Conservation (phyloP, 345 rosid genomes). For the Syzygium aqueum region DNA sequence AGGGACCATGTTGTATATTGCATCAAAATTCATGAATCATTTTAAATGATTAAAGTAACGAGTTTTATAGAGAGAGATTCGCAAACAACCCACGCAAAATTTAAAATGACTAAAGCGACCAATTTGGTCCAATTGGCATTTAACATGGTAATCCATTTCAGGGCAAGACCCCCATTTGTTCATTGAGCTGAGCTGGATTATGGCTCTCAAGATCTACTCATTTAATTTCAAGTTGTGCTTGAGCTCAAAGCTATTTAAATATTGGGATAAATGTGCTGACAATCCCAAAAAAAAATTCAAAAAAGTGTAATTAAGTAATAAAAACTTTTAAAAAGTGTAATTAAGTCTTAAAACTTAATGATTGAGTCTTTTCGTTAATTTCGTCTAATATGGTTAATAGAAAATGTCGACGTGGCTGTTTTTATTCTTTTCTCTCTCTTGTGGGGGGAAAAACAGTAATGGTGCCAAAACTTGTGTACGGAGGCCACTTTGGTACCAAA, state of each 20-base stretch:
- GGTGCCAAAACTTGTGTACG: too few species aligned
- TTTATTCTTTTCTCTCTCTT: neutral
- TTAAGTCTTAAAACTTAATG: neutral
- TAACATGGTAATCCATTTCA: neutral
- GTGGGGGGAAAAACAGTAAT: too few species aligned
- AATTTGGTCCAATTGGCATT: neutral
- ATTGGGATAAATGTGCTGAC: rapidly evolving
- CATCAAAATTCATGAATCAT: neutral
- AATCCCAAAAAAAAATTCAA: neutral
- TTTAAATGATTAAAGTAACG: neutral
- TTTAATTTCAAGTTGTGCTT: neutral
- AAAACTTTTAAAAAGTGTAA: neutral
- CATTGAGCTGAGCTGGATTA: neutral
- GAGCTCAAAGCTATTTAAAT: neutral
- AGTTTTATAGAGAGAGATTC: neutral
- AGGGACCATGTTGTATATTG: too few species aligned
- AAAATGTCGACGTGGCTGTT: neutral
- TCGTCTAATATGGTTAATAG: rapidly evolving
- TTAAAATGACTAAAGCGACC: neutral
- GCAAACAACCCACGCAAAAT: neutral
- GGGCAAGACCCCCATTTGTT: neutral
- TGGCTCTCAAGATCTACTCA: neutral
- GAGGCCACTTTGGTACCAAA: too few species aligned
- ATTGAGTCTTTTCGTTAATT: neutral
- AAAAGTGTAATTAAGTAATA: neutral